phyloP scores from a whole-genome alignment of 768 basidiomycete species.

The Suillus fuscotomentosus region DNA sequence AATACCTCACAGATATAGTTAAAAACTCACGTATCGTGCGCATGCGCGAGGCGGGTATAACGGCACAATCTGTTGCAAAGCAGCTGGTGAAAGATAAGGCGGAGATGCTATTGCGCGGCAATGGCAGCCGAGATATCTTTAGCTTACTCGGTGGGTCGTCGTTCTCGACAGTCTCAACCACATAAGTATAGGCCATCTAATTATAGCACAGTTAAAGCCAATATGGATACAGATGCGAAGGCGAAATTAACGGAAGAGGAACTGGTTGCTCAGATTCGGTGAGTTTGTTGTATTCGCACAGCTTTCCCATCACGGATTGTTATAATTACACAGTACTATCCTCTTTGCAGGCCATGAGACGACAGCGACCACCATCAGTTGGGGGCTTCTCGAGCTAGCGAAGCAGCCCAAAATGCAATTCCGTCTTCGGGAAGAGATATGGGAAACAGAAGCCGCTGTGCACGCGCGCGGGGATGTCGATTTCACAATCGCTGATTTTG shows the following conservation, averaged over 20 bases:
- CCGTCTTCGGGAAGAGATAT: slow-evolving; percentile 60
- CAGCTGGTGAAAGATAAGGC: slow-evolving; percentile 15
- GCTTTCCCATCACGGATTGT: not conserved
- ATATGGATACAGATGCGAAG: slow-evolving; percentile 26
- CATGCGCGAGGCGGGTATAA: not conserved
- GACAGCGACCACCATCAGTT: slow-evolving; percentile 54
- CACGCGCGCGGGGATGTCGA: slow-evolving; percentile 36
- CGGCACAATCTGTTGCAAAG: slow-evolving; percentile 3
- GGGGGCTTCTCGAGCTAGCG: slow-evolving; percentile 64
- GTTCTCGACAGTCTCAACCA: not conserved
- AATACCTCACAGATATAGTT: slow-evolving; percentile 32
- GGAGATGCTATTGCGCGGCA: slow-evolving; percentile 6
- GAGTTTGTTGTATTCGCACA: not conserved
- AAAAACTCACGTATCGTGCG: slow-evolving; percentile 16
- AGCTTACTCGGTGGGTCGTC: slow-evolving; percentile 38
- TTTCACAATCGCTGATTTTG: slow-evolving; percentile 44
- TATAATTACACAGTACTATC: slow-evolving; percentile 34
- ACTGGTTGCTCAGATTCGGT: slow-evolving; percentile 18
- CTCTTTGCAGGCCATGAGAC: slow-evolving; percentile 59
- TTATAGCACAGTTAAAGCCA: slow-evolving; percentile 22
- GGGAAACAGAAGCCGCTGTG: slow-evolving; percentile 17
- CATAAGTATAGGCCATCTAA: not conserved
- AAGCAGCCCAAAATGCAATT: slow-evolving; percentile 56
- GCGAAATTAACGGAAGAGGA: slow-evolving; percentile 19
- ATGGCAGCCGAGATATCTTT: slow-evolving; percentile 11